Evolutionary conservation across 306 rosid species (phyloP).

Genomic region (Begonia loranthoides): DNA sequence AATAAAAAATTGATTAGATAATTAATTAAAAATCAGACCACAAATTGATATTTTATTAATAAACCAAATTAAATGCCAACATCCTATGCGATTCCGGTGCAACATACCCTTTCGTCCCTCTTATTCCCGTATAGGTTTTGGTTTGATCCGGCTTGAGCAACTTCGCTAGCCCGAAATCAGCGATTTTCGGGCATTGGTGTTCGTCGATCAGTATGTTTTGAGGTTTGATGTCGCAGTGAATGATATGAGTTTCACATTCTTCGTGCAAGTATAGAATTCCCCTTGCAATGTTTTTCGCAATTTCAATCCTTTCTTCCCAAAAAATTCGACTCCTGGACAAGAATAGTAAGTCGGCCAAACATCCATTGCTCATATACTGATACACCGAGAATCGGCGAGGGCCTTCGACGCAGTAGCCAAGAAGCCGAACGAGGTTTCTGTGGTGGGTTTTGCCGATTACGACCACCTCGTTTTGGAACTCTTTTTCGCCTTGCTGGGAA

Average conservation of each 20-base stretch:
- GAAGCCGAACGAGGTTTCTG: constrained; percentile 12
- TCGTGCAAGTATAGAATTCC: constrained; percentile 22
- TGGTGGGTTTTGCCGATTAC: constrained; percentile 19
- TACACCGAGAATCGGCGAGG: constrained; percentile 11
- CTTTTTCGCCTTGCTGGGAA: constrained; percentile 9
- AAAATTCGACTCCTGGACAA: neutral
- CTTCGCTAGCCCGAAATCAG: constrained; percentile 21
- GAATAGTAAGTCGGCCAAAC: constrained; percentile 20
- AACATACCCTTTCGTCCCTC: constrained; percentile 23
- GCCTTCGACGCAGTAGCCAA: constrained; percentile 11
- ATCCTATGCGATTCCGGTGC: constrained; percentile 21
- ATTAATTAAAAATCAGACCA: too few relatives aligned
- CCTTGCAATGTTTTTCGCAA: constrained; percentile 12
- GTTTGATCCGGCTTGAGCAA: constrained; percentile 16
- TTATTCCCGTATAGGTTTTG: constrained; percentile 14
- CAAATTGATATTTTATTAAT: too few relatives aligned
- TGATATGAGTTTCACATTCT: constrained; percentile 14
- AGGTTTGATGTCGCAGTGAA: constrained; percentile 23
- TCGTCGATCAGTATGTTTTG: constrained; percentile 25
- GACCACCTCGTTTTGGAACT: constrained; percentile 14
- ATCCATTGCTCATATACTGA: constrained; percentile 14
- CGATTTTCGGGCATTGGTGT: constrained; percentile 5
- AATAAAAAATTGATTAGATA: too few relatives aligned
- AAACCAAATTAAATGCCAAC: too few relatives aligned
- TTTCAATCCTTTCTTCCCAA: constrained; percentile 15